Conservation (phyloP, 768 basidiomycete species). For the Gloeophyllum trabeum region DNA sequence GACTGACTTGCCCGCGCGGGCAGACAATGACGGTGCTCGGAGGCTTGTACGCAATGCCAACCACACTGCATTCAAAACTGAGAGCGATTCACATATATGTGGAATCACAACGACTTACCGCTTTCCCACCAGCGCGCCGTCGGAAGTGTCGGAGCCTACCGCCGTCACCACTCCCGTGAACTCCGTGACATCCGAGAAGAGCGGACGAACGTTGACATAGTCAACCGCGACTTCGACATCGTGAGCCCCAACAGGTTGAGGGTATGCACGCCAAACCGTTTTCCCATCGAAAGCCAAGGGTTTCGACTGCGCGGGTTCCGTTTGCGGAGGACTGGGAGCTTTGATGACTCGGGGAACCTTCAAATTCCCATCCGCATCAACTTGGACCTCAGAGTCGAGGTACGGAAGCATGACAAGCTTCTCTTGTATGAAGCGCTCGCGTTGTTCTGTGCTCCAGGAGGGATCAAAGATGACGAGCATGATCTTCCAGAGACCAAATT, state of each 20-base stretch:
- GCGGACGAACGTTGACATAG: neutral
- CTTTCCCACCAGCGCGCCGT: too few relatives aligned
- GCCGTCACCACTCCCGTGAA: conserved; percentile 2
- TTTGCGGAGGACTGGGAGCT: conserved; percentile 2
- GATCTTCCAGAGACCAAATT: conserved; percentile 4
- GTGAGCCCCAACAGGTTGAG: neutral
- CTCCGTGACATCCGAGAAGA: conserved; percentile 1
- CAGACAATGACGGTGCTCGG: conserved; percentile 4
- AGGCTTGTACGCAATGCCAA: conserved; percentile 1
- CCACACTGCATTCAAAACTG: conserved; percentile 1
- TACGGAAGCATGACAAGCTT: conserved; percentile 3
- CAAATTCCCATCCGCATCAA: conserved; percentile 3
- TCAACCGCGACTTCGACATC: conserved; percentile 5
- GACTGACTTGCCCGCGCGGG: too few relatives aligned
- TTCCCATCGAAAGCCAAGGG: conserved; percentile 1
- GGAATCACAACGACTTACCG: too few relatives aligned
- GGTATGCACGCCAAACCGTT: conserved; percentile 5
- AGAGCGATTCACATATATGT: too few relatives aligned
- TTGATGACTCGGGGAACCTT: conserved; percentile 4
- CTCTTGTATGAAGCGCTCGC: neutral
- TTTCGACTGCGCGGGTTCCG: neutral
- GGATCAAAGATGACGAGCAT: conserved; percentile 1
- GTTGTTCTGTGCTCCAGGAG: conserved; percentile 2
- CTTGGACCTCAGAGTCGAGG: conserved; percentile 4
- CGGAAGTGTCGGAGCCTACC: too few relatives aligned